Percentiles rank a stretch among this genome's conserved stretches.
These are phyloP conservation scores for Solanum pimpinellifolium DNA, from an alignment of 257 asterid genomes.

Conservation along the genomic window DNA sequence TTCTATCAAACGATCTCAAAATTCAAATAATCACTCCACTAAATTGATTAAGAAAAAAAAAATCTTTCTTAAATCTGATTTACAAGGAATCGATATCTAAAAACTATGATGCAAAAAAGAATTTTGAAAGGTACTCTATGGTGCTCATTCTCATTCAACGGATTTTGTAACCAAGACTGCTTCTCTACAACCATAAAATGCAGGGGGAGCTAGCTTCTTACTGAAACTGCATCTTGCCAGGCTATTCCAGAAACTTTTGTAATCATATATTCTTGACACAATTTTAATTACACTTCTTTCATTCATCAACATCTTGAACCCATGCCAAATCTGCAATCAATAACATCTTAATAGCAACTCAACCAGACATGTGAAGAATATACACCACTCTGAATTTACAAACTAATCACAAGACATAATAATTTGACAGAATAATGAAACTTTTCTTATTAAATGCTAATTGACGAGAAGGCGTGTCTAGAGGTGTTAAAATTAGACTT, in stretches of 20 bases:
- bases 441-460: neutral
- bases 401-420: neutral
- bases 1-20: neutral
- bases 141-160: neutral
- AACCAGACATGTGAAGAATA: neutral
- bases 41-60: neutral
- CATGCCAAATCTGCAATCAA: conserved; percentile 25
- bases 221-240: neutral
- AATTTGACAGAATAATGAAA: neutral
- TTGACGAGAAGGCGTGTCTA: neutral
- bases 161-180: neutral
- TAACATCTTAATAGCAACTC: neutral
- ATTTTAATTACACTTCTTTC: neutral
- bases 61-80: neutral
- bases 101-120: neutral
- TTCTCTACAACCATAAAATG: neutral
- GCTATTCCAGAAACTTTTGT: neutral
- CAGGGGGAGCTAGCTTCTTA: neutral
- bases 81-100: neutral
- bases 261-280: neutral
- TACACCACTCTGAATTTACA: neutral
- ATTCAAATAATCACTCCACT: neutral
- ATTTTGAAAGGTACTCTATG: neutral
- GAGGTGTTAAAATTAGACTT: neutral
- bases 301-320: conserved; percentile 28